These are phyloP conservation scores for Camellia oleifera DNA, from an alignment of 179 eudicot genomes.

Conservation along the genomic window DNA sequence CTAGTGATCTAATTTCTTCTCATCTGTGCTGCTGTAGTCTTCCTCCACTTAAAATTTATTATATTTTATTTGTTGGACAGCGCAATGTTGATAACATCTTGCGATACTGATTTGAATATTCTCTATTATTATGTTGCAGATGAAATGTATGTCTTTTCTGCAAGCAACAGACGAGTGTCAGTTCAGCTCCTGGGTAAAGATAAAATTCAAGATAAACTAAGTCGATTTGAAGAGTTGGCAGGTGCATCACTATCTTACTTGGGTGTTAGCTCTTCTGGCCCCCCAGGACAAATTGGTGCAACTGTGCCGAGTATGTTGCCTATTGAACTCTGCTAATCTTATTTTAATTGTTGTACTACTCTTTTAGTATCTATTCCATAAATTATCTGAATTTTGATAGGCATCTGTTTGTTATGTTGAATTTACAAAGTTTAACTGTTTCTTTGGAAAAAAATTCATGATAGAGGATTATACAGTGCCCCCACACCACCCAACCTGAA, in stretches of 20 bases:
- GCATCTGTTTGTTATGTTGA: background rate
- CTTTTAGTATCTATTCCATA: background rate
- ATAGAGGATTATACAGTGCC: too few species aligned
- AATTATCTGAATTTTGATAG: background rate
- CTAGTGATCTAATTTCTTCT: background rate
- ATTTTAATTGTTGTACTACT: background rate
- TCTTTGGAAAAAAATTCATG: too few species aligned
- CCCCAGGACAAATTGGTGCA: conserved; percentile 41
- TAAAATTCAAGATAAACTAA: conserved; percentile 72
- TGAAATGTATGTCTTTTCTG: conserved; percentile 97
- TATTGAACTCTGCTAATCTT: background rate
- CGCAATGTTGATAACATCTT: background rate
- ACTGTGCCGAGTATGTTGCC: conserved; percentile 65
- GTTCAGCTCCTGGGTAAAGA: conserved; percentile 85
- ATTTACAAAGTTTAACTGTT: background rate
- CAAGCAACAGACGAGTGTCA: conserved; percentile 64
- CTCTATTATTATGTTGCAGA: conserved; percentile 38
- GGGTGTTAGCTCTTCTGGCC: conserved; percentile 75
- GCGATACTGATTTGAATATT: background rate
- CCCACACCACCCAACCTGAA: too few species aligned
- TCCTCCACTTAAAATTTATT: too few species aligned
- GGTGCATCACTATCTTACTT: conserved; percentile 70
- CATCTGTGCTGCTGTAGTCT: background rate
- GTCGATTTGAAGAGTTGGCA: conserved; percentile 67
- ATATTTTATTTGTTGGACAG: background rate